Conservation (phyloP, 2,329 filamentous ascomycete species). For the Blastomyces gilchristii region DNA sequence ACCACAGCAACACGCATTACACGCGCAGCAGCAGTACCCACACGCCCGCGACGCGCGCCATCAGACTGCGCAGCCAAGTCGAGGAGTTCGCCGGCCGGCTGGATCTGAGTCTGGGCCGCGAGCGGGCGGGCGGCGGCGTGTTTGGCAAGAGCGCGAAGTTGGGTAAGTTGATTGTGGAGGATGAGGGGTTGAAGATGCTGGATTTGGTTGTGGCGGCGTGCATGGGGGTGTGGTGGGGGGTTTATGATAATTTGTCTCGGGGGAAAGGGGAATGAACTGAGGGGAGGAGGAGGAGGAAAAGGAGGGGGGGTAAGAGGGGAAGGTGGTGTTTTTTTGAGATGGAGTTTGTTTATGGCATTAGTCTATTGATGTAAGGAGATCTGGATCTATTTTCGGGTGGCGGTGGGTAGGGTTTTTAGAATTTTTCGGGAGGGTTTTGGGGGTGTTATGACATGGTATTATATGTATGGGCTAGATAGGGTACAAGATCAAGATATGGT, state of each 20-base stretch:
- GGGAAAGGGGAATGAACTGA: no score
- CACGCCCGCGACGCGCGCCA: not conserved
- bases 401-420: no score
- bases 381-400: no score
- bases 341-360: no score
- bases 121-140: slow-evolving; percentile 76
- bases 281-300: not conserved
- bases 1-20: no score
- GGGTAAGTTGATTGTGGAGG: slow-evolving; percentile 80
- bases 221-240: slow-evolving; percentile 85
- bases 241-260: slow-evolving; percentile 45
- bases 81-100: slow-evolving; percentile 8
- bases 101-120: slow-evolving; percentile 66
- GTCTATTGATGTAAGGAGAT: no score
- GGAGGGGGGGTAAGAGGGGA: not conserved
- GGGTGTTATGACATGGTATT: no score
- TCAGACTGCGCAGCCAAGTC: slow-evolving; percentile 18
- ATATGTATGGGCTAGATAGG: no score
- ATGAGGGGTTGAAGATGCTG: slow-evolving; percentile 90
- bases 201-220: slow-evolving; percentile 87
- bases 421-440: no score
- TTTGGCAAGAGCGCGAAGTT: slow-evolving; percentile 81
- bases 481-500: no score
- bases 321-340: no score
- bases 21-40: no score